These are phyloP conservation scores for Dipteronia sinensis DNA, from an alignment of 345 rosid genomes.

Conservation along the genomic window DNA sequence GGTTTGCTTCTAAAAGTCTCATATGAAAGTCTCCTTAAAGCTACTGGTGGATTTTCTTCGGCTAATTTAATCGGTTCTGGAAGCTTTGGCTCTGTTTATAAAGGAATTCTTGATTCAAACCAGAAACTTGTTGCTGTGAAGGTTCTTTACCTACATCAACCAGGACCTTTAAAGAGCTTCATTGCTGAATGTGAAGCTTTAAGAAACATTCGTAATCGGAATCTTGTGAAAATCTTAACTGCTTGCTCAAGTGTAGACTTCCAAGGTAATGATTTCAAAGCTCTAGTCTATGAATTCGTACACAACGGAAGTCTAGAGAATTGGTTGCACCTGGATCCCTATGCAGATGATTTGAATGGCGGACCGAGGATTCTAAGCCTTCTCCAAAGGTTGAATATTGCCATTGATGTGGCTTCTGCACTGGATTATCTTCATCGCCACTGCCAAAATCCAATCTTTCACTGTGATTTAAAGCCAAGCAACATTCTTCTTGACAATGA, in stretches of 20 bases:
- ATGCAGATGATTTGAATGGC: neutral
- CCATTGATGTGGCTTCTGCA: slow-evolving; percentile 17
- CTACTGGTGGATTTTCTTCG: slow-evolving; percentile 37
- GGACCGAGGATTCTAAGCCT: slow-evolving; percentile 11
- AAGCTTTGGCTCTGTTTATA: slow-evolving; percentile 38
- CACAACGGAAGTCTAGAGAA: slow-evolving; percentile 16
- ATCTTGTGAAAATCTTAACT: slow-evolving; percentile 11
- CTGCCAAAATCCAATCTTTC: neutral
- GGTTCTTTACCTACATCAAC: slow-evolving; percentile 9
- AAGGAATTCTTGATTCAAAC: slow-evolving; percentile 19
- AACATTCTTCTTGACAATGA: slow-evolving; percentile 8
- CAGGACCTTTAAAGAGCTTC: slow-evolving; percentile 14
- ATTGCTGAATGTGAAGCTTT: slow-evolving; percentile 20
- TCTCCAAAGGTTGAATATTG: slow-evolving; percentile 10
- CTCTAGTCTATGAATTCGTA: slow-evolving; percentile 19
- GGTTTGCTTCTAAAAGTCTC: slow-evolving; percentile 5
- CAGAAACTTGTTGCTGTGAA: slow-evolving; percentile 22
- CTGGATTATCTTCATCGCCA: slow-evolving; percentile 17
- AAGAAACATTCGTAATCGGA: slow-evolving; percentile 19
- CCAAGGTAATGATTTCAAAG: slow-evolving; percentile 13
- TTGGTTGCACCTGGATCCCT: slow-evolving; percentile 1
- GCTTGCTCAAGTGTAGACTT: slow-evolving; percentile 14
- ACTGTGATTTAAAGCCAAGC: slow-evolving; percentile 19
- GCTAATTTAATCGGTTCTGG: slow-evolving; percentile 34
- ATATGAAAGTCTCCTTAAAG: slow-evolving; percentile 28